A percentile compares a stretch with the other conserved stretches of the same genome.
phyloP scores from a whole-genome alignment of 345 rosid species.

The Arabidopsis arenosa region DNA sequence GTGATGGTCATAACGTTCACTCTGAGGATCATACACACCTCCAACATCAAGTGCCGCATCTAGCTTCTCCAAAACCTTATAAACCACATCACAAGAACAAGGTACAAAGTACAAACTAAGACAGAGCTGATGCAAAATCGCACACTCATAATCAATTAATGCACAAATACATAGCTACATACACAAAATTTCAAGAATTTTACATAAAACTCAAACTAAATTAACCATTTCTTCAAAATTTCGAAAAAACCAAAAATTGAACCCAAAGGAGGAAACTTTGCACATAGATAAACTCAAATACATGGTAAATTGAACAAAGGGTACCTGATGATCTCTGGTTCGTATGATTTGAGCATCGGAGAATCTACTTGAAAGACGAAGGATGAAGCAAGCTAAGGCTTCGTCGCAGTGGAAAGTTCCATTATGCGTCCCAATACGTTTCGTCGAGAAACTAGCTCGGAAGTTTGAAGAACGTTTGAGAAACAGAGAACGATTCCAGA shows the following conservation, averaged over 20 bases:
- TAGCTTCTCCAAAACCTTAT: constrained; percentile 74
- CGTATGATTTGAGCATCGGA: constrained; percentile 72
- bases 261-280: background rate
- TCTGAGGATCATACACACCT: constrained; percentile 75
- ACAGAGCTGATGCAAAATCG: no score
- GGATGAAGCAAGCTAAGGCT: constrained; percentile 91
- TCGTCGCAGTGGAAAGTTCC: constrained; percentile 94
- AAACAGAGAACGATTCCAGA: constrained; percentile 38
- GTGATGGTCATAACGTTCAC: constrained; percentile 79
- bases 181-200: background rate
- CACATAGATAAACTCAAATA: background rate
- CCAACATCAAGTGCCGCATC: constrained; percentile 93
- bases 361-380: constrained; percentile 80
- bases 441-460: constrained; percentile 46
- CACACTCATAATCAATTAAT: background rate
- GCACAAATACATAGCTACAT: background rate
- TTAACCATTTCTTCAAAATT: constrained; percentile 5
- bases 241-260: background rate
- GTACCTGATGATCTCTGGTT: constrained; percentile 76
- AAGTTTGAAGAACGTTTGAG: constrained; percentile 29
- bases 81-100: constrained; percentile 14
- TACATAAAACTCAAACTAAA: constrained; percentile 4
- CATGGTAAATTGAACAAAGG: background rate
- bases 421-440: constrained; percentile 83
- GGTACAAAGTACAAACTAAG: no score